A percentile compares a stretch with the other conserved stretches of the same genome.
Conservation (phyloP, 495 filamentous ascomycete species). For the Tuber umbilicatum region DNA sequence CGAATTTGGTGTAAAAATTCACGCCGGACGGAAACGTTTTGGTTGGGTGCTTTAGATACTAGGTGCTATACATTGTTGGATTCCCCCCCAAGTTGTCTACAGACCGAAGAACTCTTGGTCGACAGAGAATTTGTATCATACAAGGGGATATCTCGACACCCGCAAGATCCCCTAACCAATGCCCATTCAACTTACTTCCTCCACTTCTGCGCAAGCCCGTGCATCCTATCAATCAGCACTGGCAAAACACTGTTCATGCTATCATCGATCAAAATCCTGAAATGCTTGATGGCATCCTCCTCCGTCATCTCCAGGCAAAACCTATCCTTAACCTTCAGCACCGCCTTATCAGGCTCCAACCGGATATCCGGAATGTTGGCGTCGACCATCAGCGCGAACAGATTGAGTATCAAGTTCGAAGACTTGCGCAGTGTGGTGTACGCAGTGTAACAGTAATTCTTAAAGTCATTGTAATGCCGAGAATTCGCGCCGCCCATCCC, state of each 20-base stretch:
- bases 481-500: conserved; percentile 85
- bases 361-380: conserved; percentile 94
- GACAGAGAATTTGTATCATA: background rate
- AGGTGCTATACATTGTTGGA: background rate
- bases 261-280: conserved; percentile 82
- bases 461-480: conserved; percentile 76
- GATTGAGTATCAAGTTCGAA: conserved; percentile 83
- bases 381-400: conserved; percentile 95
- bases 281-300: conserved; percentile 81
- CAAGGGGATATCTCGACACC: background rate
- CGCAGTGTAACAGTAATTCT: conserved; percentile 90
- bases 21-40: too few relatives aligned
- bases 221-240: conserved; percentile 88
- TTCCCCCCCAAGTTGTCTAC: background rate
- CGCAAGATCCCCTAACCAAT: background rate
- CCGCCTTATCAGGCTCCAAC: conserved; percentile 84
- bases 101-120: background rate
- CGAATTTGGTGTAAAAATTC: too few relatives aligned
- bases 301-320: conserved; percentile 89
- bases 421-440: conserved; percentile 86
- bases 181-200: conserved; percentile 51
- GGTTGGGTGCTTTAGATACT: too few relatives aligned
- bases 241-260: conserved; percentile 81
- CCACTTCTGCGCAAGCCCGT: conserved; percentile 89
- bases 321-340: conserved; percentile 87